Evolutionary conservation across 2,329 filamentous ascomycete species (phyloP), one percentile per base, ranked within the genome.

Genomic region (Cephalotrichum gorgonifer): DNA sequence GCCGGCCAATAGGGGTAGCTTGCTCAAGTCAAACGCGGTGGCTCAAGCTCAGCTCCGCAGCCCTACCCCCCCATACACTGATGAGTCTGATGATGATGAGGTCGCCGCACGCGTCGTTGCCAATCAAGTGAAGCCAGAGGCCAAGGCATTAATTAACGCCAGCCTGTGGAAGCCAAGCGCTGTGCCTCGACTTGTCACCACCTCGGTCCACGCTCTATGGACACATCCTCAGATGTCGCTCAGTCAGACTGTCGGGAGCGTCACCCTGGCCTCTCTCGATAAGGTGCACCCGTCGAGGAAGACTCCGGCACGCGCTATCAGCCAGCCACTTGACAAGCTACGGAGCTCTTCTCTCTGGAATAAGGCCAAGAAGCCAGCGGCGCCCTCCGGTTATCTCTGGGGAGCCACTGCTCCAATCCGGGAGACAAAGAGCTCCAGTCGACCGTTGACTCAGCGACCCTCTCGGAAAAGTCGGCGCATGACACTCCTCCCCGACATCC

Each of bases 401-500:
- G 49, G 53, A 4, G 27, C 46, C 6, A 42, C 31, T 11, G 47
- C 49, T 14, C 48, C 50, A 22, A 50, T 42, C 12, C 48, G 51
- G 25, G 33, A 53, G 47, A 54, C 59, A 43, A 52, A 57, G 51
- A 57, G 60, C 49, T 54, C 56, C 20, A 56, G 64, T 6, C 73
- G 75, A 9, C 72, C 71, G 14, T 55, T 71, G 3, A 76, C 74
- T 2, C 70, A 75, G 50, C 71, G 72, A 43, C 79, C 79, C 14
- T 72, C 73, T 14, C 68, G 79, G 41, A 73, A 69, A 49, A 77
- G 65, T 57, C 78, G 68, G 61, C 74, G 78, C 39, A 64, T 80
- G n/a, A 80, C 78, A 7, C 59, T 73, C 43, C 70, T 84, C 5
- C 78, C 80, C 14, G 80, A 83, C 58, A 83, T 83, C 52, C 58